Percentiles rank a stretch among this genome's conserved stretches.
phyloP scores from a whole-genome alignment of 805 yeast genomes.

The Kluyveromyces wickerhamii region DNA sequence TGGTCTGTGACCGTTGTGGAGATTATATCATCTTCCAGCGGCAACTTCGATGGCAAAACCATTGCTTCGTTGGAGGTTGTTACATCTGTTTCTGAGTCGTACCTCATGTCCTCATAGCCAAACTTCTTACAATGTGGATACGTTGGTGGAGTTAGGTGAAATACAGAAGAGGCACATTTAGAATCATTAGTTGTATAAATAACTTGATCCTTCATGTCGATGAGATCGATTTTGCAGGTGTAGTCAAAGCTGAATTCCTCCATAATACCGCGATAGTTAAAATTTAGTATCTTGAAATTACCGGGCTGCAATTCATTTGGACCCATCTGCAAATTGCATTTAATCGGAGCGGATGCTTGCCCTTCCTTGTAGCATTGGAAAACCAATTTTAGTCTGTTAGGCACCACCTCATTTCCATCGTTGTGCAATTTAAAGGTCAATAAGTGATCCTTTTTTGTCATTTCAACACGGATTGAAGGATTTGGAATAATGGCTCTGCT shows the following conservation, averaged over 20 bases:
- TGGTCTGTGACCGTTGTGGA: slow-evolving; percentile 18
- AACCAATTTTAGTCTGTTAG: slow-evolving; percentile 11
- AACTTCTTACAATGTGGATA: slow-evolving; percentile 1
- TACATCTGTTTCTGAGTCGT: no score
- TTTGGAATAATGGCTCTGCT: no score
- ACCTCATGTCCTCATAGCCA: neutral
- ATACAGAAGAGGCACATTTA: slow-evolving; percentile 3
- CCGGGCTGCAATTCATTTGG: slow-evolving; percentile 17
- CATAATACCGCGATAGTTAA: slow-evolving; percentile 12
- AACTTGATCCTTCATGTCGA: slow-evolving; percentile 9
- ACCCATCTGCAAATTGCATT: slow-evolving; percentile 16
- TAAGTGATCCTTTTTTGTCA: slow-evolving; percentile 14
- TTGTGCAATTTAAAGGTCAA: slow-evolving; percentile 13
- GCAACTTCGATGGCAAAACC: no score
- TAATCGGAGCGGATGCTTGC: slow-evolving; percentile 3
- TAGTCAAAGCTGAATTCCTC: slow-evolving; percentile 10
- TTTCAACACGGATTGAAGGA: slow-evolving; percentile 8
- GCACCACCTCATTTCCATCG: slow-evolving; percentile 9
- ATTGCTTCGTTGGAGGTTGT: no score
- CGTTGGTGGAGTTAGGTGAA: slow-evolving; percentile 7
- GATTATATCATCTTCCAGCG: slow-evolving; percentile 13
- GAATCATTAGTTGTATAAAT: slow-evolving; percentile 8
- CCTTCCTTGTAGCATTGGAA: slow-evolving; percentile 9
- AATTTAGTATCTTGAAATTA: slow-evolving; percentile 12
- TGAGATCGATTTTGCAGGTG: slow-evolving; percentile 11